These are phyloP conservation scores for Aspergillus panamensis DNA, from an alignment of 495 filamentous ascomycete species.

Conservation along the genomic window DNA sequence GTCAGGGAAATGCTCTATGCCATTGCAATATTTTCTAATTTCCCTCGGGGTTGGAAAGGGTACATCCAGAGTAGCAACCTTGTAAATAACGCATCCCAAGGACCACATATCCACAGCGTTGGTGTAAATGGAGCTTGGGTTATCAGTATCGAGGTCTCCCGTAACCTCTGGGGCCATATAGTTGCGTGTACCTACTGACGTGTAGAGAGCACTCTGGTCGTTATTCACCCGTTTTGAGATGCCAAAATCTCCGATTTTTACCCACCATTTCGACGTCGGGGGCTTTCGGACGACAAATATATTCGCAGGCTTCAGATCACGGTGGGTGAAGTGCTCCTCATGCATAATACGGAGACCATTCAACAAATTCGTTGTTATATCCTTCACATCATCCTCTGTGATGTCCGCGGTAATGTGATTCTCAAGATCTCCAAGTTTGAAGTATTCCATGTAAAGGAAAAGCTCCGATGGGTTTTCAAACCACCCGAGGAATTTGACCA, in stretches of 20 bases:
- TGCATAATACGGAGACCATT: conserved; percentile 3
- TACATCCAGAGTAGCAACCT: not conserved
- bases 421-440: not conserved
- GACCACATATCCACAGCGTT: conserved; percentile 3
- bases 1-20: not conserved
- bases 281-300: not conserved
- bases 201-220: not conserved
- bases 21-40: not conserved
- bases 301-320: not conserved
- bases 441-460: conserved; percentile 3
- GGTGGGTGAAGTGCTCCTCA: not conserved
- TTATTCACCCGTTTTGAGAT: not conserved
- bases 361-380: not conserved
- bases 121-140: not conserved
- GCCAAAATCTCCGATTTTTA: conserved; percentile 2
- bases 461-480: not conserved
- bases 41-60: not conserved
- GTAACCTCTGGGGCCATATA: not conserved
- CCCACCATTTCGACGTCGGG: not conserved
- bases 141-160: not conserved
- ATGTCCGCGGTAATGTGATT: not conserved
- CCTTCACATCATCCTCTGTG: not conserved
- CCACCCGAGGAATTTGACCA: conserved; percentile 1
- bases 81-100: not conserved
- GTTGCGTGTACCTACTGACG: not conserved